Conservation (phyloP, 2,329 filamentous ascomycete genomes). For the Exutisphaerella laricina region DNA sequence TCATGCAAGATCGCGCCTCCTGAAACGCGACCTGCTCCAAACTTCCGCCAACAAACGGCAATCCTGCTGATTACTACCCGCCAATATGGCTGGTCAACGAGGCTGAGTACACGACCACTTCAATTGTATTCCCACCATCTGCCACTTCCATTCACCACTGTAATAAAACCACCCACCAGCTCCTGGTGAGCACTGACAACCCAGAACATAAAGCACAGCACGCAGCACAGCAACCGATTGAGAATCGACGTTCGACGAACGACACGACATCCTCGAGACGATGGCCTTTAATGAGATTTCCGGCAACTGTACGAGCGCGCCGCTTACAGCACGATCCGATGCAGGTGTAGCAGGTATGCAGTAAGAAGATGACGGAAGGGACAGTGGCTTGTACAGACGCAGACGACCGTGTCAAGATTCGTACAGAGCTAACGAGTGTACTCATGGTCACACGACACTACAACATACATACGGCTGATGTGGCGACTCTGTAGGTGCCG, state of each 20-base stretch:
- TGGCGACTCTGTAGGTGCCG: not conserved
- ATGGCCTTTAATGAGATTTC: not conserved
- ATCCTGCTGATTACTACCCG: too few species aligned
- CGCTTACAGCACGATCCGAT: slow-evolving; percentile 45
- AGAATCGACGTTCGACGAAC: not conserved
- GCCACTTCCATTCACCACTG: not conserved
- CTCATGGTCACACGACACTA: too few species aligned
- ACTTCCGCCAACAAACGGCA: too few species aligned
- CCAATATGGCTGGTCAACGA: not conserved
- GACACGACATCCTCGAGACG: not conserved
- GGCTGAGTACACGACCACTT: not conserved
- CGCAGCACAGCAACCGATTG: not conserved
- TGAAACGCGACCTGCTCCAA: too few species aligned
- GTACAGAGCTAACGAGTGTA: too few species aligned
- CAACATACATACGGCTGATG: too few species aligned
- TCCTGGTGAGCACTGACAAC: not conserved
- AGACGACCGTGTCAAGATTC: too few species aligned
- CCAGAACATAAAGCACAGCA: not conserved
- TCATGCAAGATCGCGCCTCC: too few species aligned
- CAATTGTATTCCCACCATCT: not conserved
- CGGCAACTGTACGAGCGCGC: slow-evolving; percentile 42
- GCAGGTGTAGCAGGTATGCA: slow-evolving; percentile 55
- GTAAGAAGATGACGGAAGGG: too few species aligned
- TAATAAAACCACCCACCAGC: not conserved
- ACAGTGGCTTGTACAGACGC: too few species aligned